These are phyloP conservation scores for Lecanicillium sp. DNA, from an alignment of 2,329 filamentous ascomycete species.

Conservation along the genomic window DNA sequence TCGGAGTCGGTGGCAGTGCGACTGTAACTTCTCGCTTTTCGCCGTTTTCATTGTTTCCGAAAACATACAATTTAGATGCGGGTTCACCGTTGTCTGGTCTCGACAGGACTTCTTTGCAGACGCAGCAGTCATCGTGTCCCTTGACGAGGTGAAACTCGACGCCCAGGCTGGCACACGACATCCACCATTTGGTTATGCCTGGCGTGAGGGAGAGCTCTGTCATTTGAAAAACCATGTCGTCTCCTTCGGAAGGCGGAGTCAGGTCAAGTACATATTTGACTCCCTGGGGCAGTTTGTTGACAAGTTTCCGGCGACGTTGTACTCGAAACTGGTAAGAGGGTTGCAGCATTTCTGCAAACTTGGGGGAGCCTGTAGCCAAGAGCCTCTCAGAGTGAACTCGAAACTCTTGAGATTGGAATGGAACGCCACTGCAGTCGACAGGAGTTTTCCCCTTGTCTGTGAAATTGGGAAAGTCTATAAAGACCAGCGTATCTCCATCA, in stretches of 20 bases:
- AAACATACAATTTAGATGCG: no score
- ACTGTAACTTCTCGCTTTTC: not conserved
- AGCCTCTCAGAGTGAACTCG: constrained; percentile 39
- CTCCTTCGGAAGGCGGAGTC: constrained; percentile 52
- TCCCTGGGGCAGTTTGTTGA: constrained; percentile 27
- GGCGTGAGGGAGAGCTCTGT: constrained; percentile 49
- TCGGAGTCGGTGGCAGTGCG: not conserved
- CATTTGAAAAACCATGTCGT: constrained; percentile 51
- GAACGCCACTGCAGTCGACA: constrained; percentile 26
- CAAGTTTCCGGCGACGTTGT: constrained; percentile 26
- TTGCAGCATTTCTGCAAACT: constrained; percentile 36
- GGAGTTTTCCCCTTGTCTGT: constrained; percentile 11
- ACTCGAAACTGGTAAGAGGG: constrained; percentile 31
- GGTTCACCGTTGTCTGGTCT: not conserved
- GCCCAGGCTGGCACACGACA: constrained; percentile 23
- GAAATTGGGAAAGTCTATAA: constrained; percentile 28
- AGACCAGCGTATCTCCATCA: constrained; percentile 35
- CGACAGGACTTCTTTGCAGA: constrained; percentile 14
- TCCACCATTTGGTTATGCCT: constrained; percentile 48
- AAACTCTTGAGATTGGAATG: constrained; percentile 27
- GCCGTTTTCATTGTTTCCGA: no score
- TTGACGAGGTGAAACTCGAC: constrained; percentile 21
- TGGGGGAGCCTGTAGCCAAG: constrained; percentile 34
- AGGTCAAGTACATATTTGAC: constrained; percentile 55
- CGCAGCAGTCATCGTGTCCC: constrained; percentile 34